phyloP scores from a whole-genome alignment of 192 early-diverging fungal species.

The Coemansia furcata region DNA sequence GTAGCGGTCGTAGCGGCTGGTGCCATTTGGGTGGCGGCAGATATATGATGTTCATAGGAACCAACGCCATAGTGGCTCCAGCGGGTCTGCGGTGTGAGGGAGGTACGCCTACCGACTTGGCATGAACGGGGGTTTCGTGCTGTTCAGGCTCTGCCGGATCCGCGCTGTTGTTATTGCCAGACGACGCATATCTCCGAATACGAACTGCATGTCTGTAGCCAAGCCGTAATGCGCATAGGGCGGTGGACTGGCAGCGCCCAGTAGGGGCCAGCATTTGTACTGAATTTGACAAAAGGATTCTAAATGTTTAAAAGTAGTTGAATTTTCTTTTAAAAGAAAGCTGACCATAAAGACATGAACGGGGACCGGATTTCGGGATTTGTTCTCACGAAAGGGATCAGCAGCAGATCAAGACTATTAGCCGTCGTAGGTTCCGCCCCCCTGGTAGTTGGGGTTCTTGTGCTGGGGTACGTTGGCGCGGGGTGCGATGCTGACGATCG shows the following conservation, averaged over 20 bases:
- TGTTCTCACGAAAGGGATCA: no score
- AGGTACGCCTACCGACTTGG: constrained; percentile 6
- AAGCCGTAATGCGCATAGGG: not conserved
- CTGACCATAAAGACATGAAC: not conserved
- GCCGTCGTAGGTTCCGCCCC: constrained; percentile 8
- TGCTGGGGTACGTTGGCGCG: not conserved
- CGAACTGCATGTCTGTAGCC: not conserved
- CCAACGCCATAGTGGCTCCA: constrained; percentile 13
- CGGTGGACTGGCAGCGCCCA: not conserved
- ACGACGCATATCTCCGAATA: not conserved
- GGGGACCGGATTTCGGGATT: not conserved
- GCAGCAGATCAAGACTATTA: not conserved
- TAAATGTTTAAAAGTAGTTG: not conserved
- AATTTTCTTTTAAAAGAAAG: not conserved
- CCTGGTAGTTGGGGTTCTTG: constrained; percentile 10
- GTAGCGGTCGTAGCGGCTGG: constrained; percentile 17
- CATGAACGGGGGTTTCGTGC: constrained; percentile 18
- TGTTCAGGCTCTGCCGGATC: constrained; percentile 24
- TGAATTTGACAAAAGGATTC: not conserved
- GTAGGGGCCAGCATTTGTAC: not conserved
- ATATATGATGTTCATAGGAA: constrained; percentile 46
- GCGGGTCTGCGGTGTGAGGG: not conserved
- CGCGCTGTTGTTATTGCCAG: not conserved
- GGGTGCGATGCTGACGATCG: constrained; percentile 4
- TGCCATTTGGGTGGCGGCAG: constrained; percentile 47